A percentile compares a stretch with the other conserved stretches of the same genome.
Evolutionary conservation across 78 protist species (phyloP).

Genomic region (Cyanophora paradoxa): DNA sequence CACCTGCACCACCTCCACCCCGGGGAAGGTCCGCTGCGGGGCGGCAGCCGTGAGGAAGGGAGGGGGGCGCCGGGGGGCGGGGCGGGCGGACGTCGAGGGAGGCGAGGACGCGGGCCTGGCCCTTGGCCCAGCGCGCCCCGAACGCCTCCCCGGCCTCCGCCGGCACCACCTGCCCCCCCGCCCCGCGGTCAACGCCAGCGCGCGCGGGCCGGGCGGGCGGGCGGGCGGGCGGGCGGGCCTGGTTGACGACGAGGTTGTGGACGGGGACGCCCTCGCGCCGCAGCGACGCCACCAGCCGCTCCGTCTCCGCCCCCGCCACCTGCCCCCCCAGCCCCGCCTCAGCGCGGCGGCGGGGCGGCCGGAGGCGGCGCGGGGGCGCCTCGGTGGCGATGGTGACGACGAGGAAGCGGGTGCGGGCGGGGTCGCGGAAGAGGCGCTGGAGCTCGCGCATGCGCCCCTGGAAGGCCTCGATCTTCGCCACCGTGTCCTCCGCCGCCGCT

Average conservation of each 20-base stretch:
- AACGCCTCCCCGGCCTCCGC: neutral
- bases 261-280: neutral
- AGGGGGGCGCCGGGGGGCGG: neutral
- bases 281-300: neutral
- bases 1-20: neutral
- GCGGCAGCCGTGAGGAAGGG: neutral
- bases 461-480: neutral
- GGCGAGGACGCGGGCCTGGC: neutral
- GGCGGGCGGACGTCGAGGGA: neutral
- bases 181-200: neutral
- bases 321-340: too few relatives aligned
- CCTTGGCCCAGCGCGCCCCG: neutral
- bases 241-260: conserved; percentile 22
- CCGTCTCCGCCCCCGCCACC: neutral
- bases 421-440: neutral
- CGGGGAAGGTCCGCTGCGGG: neutral
- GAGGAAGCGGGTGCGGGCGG: neutral
- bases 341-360: too few relatives aligned
- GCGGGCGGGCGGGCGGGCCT: neutral
- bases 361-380: too few relatives aligned
- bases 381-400: conserved; percentile 1
- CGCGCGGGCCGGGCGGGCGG: neutral
- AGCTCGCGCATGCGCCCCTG: conserved; percentile 4
- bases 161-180: neutral
- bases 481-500: neutral